Evolutionary conservation across 495 filamentous ascomycete species (phyloP), one percentile per base, ranked within the genome.

Genomic region (Pseudomonodictys pantanalensis): DNA sequence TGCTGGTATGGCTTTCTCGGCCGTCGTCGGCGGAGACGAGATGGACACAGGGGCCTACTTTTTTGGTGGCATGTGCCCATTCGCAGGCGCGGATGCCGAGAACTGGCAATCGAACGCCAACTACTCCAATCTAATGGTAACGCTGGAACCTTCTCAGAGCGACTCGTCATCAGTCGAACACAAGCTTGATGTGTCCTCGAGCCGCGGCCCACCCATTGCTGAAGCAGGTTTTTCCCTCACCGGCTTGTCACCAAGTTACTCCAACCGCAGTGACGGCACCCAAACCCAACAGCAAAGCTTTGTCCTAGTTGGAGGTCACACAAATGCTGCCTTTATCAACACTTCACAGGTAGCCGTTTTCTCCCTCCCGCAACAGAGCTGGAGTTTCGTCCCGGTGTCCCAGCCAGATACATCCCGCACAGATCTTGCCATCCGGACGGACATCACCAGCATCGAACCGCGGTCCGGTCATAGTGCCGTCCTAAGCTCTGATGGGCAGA

Each of bases 341-440:
- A 96, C 95, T 88, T 91, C 88, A 29, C 88, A 90, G 57, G 81
- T 92, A 8, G 92, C 92, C 0, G 74, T 97, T 1, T 96, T 91
- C 76, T 90, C 83, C 24, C 76, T 95, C 17, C 92, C 92, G 3
- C 86, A 95, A 62, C 84, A 89, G 62, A 88, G 80, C 54, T 97
- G 92, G 92, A 83, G 78, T 35, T 96, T 93, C 69, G 73, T 92
- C 5, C 77, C 78, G 1, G 82, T 92, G 11, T 74, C 75, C 3
- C 75, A 80, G 12, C 75, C 81, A 0, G 45, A 72, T 6, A 58
- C 39, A 39, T 33, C 68, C 4, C 68, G 72, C 49, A 80, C 77
- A 4, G 81, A 84, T 43, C 76, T 86, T 6, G 71, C 78, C 12
- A 48, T 75, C 10, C 72, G 79, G 28, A 71, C 73, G 49, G 50